phyloP scores from a whole-genome alignment of 495 filamentous ascomycete species.

The Neurospora sp. region DNA sequence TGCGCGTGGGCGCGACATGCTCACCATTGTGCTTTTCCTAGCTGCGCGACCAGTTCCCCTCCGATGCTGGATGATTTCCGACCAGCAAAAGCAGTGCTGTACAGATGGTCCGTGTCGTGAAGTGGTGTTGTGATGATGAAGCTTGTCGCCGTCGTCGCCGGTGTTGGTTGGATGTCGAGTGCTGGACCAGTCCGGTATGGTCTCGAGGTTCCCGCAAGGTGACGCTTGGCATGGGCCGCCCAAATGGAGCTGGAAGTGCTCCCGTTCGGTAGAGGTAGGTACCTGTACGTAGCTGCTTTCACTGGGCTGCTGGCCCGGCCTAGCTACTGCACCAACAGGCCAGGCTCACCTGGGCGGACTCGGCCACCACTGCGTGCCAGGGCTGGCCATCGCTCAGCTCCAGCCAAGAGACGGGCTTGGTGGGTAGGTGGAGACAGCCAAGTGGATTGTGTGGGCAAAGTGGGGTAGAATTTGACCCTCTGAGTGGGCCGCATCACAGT shows the following conservation, averaged over 20 bases:
- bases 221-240: background rate
- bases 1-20: background rate
- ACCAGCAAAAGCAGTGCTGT: background rate
- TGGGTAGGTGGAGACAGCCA: background rate
- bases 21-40: slow-evolving; percentile 14
- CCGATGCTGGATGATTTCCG: background rate
- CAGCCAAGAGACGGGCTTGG: background rate
- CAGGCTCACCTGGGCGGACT: background rate
- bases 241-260: background rate
- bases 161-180: background rate
- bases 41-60: background rate
- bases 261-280: background rate
- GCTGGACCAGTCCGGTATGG: background rate
- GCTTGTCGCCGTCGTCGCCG: background rate
- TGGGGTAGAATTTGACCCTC: background rate
- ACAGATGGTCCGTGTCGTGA: background rate
- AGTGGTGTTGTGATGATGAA: background rate
- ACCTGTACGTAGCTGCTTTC: background rate
- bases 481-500: background rate
- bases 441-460: background rate
- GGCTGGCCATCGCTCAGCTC: background rate
- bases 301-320: background rate
- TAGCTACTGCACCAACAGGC: background rate
- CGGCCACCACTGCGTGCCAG: background rate
- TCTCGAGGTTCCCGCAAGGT: background rate